Evolutionary conservation across 2,329 filamentous ascomycete species (phyloP), one percentile per base, ranked within the genome.

Genomic region (Nigrospora osmanthi): DNA sequence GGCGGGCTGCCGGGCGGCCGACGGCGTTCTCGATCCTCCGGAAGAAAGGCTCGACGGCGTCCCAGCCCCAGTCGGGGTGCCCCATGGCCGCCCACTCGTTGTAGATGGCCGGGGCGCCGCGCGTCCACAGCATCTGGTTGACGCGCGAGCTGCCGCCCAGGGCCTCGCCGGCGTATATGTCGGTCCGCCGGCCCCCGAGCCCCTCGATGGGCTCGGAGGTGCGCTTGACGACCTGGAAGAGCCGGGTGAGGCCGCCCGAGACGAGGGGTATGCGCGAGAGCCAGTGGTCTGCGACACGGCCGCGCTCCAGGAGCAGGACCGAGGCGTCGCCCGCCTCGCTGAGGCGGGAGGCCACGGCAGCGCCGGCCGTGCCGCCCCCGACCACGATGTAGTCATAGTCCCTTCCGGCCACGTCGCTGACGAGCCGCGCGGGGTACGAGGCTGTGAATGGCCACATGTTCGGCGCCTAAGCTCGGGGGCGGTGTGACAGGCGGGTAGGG

Each of bases 71-170:
- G 37, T 44, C 40, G 4, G 40, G 32, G 17, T 46, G 40, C 2
- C 46, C 46, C 35, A 47, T 43, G 19, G 19, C 51, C 17, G 53
- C 56, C 58, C 58, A 60, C 32, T 52, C 51, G 36, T 59, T 49
- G 34, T 58, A 58, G 23, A 58, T 54, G 31, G 47, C 49, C 1
- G 56, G 52, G 9, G 51, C 42, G 6, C 55, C 54, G 10, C 57
- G 45, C 28, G 58, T 56, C 42, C 55, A 59, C 32, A 59, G 52
- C 57, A 60, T 58, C 14, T 54, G 56, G 43, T 60, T 60, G 16
- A 60, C 43, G 16, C 55, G 46, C 2, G 57, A 58, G 11, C 52
- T 52, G 30, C 57, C 57, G 7, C 57, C 57, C 4, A 60, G 40
- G 9, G 52, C 54, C 36, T 52, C 53, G 23, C 54, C 57, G 11